Evolutionary conservation across 768 basidiomycete genomes (phyloP).

Genomic region (Mycena vitilis): DNA sequence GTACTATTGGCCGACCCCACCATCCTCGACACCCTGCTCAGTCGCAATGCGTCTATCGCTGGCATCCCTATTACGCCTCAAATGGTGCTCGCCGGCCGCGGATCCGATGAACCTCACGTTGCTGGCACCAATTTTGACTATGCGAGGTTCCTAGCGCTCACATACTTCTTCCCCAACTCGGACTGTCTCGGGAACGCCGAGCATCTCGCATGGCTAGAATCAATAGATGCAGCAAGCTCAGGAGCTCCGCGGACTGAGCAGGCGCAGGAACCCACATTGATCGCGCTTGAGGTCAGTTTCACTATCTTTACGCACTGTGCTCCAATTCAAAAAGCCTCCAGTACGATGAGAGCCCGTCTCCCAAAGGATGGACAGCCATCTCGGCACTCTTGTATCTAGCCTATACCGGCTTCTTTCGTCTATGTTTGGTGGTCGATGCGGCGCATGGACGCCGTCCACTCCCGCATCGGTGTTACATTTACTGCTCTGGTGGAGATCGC

Average conservation of each 20-base stretch:
- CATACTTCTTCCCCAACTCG: slow-evolving; percentile 84
- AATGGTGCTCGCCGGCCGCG: slow-evolving; percentile 84
- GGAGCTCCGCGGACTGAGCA: slow-evolving; percentile 47
- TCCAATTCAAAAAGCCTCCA: slow-evolving; percentile 41
- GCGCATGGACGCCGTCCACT: slow-evolving; percentile 88
- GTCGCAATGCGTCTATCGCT: slow-evolving; percentile 66
- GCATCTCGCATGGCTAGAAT: slow-evolving; percentile 73
- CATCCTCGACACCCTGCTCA: slow-evolving; percentile 67
- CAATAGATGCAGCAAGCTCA: slow-evolving; percentile 55
- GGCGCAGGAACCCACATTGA: slow-evolving; percentile 53
- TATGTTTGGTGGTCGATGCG: slow-evolving; percentile 84
- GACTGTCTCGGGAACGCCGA: slow-evolving; percentile 74
- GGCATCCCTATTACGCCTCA: slow-evolving; percentile 75
- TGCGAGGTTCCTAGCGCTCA: slow-evolving; percentile 80
- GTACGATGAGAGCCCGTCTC: slow-evolving; percentile 66
- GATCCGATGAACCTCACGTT: slow-evolving; percentile 62
- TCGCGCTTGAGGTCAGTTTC: slow-evolving; percentile 58
- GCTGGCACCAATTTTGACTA: slow-evolving; percentile 65
- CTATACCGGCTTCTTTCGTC: slow-evolving; percentile 77
- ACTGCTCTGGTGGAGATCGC: slow-evolving; percentile 93
- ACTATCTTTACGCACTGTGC: slow-evolving; percentile 17
- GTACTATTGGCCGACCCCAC: slow-evolving; percentile 64
- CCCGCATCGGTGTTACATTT: slow-evolving; percentile 89
- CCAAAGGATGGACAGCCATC: slow-evolving; percentile 66
- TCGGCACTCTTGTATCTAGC: slow-evolving; percentile 80